phyloP scores from a whole-genome alignment of 2,329 filamentous ascomycete genomes.

The Sporothrix euskadiensis region DNA sequence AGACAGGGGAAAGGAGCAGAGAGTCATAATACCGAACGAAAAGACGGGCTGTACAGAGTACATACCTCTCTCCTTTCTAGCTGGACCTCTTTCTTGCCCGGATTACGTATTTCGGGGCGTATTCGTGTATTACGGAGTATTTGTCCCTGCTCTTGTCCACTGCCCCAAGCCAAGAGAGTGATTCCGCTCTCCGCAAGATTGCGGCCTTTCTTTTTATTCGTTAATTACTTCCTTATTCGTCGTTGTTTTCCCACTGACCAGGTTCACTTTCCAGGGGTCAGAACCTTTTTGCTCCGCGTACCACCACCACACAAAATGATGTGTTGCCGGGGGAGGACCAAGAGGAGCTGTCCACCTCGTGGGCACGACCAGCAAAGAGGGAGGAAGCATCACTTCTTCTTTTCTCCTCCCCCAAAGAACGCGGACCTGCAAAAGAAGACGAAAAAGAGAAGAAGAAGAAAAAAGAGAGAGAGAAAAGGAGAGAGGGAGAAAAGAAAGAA shows the following conservation, averaged over 20 bases:
- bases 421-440: not conserved
- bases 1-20: constrained; percentile 12
- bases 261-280: not conserved
- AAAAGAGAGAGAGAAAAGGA: too few species aligned
- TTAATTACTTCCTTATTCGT: not conserved
- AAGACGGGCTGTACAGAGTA: not conserved
- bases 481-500: too few species aligned
- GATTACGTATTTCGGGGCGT: not conserved
- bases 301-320: not conserved
- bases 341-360: not conserved
- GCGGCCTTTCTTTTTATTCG: constrained; percentile 2
- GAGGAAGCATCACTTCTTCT: not conserved
- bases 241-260: not conserved
- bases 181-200: constrained; percentile 18
- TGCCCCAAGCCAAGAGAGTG: not conserved
- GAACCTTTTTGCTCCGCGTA: constrained; percentile 14
- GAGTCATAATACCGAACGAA: not conserved
- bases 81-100: not conserved
- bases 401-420: not conserved
- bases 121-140: not conserved
- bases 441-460: not conserved
- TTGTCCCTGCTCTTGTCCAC: not conserved
- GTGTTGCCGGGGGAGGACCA: not conserved
- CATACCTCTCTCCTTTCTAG: not conserved
- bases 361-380: not conserved